These are phyloP conservation scores for Tylopilus vinaceipallidus DNA, from an alignment of 768 basidiomycete species.

Conservation along the genomic window DNA sequence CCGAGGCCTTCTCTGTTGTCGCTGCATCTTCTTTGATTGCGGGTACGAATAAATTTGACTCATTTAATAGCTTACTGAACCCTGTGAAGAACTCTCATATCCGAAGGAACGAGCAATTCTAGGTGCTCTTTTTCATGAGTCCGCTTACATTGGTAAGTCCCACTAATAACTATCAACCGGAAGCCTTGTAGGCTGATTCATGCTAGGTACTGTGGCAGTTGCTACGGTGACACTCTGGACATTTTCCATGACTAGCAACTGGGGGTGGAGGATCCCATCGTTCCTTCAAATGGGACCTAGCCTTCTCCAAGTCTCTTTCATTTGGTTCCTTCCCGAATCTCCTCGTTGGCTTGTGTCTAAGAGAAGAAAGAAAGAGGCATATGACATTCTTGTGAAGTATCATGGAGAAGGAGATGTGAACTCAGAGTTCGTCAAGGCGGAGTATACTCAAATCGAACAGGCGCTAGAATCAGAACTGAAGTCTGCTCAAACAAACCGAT, in stretches of 20 bases:
- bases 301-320: constrained; percentile 50
- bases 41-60: constrained; percentile 2
- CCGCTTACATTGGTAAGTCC: constrained; percentile 12
- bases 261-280: constrained; percentile 68
- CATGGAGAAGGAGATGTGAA: constrained; percentile 55
- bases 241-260: constrained; percentile 53
- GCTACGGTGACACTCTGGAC: constrained; percentile 60
- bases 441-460: constrained; percentile 54
- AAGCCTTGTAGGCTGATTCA: not conserved
- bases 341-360: constrained; percentile 64
- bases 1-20: constrained; percentile 11
- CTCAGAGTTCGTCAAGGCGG: constrained; percentile 56
- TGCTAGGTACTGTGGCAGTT: constrained; percentile 31
- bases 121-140: constrained; percentile 7
- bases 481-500: not conserved
- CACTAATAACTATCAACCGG: not conserved
- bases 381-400: constrained; percentile 49
- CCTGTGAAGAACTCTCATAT: constrained; percentile 18
- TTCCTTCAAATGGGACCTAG: constrained; percentile 59
- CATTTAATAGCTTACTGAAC: not conserved
- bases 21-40: constrained; percentile 24
- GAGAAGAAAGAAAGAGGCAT: constrained; percentile 50
- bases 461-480: constrained; percentile 39
- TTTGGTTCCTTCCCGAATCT: constrained; percentile 61
- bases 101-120: constrained; percentile 21